A percentile compares a stretch with the other conserved stretches of the same genome.
phyloP scores from a whole-genome alignment of 2,329 filamentous ascomycete species.

The Paraphaeosphaeria minitans region DNA sequence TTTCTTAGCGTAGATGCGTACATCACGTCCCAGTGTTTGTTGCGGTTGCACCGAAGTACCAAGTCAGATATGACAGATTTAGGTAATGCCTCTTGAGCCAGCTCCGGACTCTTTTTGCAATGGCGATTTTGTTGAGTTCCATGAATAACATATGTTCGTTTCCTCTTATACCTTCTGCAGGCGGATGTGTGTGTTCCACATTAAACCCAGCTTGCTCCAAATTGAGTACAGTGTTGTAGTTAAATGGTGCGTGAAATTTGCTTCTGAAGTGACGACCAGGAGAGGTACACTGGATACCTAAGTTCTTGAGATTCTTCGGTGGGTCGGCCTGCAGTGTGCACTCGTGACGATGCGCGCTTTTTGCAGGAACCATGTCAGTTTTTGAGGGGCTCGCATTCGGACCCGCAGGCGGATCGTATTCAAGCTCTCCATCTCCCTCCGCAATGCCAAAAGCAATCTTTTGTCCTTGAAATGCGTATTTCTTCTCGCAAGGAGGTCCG shows the following conservation, averaged over 20 bases:
- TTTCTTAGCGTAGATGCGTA: no score
- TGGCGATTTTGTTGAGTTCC: slow-evolving; percentile 37
- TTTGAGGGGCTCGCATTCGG: slow-evolving; percentile 23
- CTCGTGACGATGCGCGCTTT: slow-evolving; percentile 32
- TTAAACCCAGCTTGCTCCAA: slow-evolving; percentile 51
- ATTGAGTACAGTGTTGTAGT: slow-evolving; percentile 60
- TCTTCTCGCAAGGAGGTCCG: slow-evolving; percentile 56
- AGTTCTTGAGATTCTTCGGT: slow-evolving; percentile 54
- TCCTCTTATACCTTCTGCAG: slow-evolving; percentile 67
- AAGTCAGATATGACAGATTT: background rate
- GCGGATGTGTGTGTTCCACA: slow-evolving; percentile 35
- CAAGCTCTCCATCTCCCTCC: slow-evolving; percentile 33
- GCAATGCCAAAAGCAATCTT: slow-evolving; percentile 44
- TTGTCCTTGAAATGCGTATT: slow-evolving; percentile 19
- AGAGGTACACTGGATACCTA: slow-evolving; percentile 56
- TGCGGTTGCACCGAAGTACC: no score
- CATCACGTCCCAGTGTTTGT: no score
- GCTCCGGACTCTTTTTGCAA: slow-evolving; percentile 19
- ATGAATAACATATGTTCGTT: slow-evolving; percentile 50
- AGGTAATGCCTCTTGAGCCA: slow-evolving; percentile 17
- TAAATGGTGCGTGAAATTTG: slow-evolving; percentile 61
- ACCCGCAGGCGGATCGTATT: slow-evolving; percentile 41
- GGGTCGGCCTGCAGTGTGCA: slow-evolving; percentile 50
- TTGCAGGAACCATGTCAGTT: slow-evolving; percentile 25
- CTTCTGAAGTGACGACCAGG: slow-evolving; percentile 58